Base-by-base conservation (phyloP, 345 rosid species). In the Hibiscus mutabilis region DNA sequence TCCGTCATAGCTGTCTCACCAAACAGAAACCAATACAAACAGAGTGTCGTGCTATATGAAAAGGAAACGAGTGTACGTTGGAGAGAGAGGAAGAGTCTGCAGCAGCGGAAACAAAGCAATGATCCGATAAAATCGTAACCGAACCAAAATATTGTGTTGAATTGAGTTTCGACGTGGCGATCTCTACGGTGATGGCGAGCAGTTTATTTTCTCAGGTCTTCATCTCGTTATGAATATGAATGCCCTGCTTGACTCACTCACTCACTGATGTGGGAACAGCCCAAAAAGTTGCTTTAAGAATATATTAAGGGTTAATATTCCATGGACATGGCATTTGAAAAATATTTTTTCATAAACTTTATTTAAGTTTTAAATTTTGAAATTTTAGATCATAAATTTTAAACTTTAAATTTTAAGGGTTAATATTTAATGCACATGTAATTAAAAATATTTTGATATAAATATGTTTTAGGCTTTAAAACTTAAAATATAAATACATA, bases 1-100 rank as follows among this genome's bases (percentile, higher is more conserved):
- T 92, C 97, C 82, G 97, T 91, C 99, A 94, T 94, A 9, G 11
- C 44, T 37, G 11, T 37, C 40, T 37, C 44, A 9, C 44, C 44
- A 22, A 22, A 57, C 19, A 15, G 19, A 14, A 16, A 15, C 37
- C 6, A 5, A 33, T 6, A 4, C 24, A 68, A 37, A 37, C 44
- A 37, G 2, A 33, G 37, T 37, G 44, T 8, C 2, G 44, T 37
- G 2, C 2, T 37, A 37, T 37, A 2, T 7, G 40, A 63, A 66
- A 29, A 6, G 15, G 12, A 25, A n/a, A 14, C 15, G n/a, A 59
- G 40, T 25, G 63, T 27, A 35, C 8, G 8, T 35, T 1, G 5
- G 33, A 29, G 33, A 29, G 33, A 29, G 33, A 29, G 33, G 33
- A 29, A 29, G 33, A 29, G 33, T 29, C 33, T 0, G 33, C 33